phyloP scores from a whole-genome alignment of 768 basidiomycete genomes.

The Lactifluus volemus region DNA sequence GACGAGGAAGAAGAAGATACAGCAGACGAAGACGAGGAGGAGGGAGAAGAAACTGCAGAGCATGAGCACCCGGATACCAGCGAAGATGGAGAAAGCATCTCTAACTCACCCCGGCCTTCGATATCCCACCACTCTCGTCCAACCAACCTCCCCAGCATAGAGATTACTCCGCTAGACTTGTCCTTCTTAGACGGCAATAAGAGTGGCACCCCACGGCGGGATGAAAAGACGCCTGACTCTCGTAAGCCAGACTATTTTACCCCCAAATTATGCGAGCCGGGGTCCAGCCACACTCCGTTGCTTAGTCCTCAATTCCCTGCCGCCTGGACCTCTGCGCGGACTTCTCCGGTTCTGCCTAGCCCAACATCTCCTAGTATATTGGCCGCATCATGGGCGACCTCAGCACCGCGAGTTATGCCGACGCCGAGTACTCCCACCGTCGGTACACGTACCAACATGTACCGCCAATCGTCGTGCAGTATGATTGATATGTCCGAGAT shows the following conservation, averaged over 20 bases:
- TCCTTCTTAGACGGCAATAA: conserved; percentile 16
- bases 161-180: conserved; percentile 15
- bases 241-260: conserved; percentile 26
- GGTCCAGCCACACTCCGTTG: not conserved
- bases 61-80: conserved; percentile 12
- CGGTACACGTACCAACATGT: conserved; percentile 3
- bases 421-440: conserved; percentile 21
- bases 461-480: conserved; percentile 17
- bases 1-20: conserved; percentile 30
- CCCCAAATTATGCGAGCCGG: conserved; percentile 13
- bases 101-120: not conserved
- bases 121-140: not conserved
- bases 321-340: not conserved
- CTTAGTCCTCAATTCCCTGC: not conserved
- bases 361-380: not conserved
- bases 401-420: conserved; percentile 20
- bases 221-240: conserved; percentile 11
- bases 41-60: conserved; percentile 6
- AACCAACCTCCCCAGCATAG: not conserved
- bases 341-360: conserved; percentile 12
- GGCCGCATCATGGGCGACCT: not conserved
- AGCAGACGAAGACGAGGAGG: conserved; percentile 12
- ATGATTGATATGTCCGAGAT: conserved; percentile 18
- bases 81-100: conserved; percentile 15
- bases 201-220: conserved; percentile 2